Base-by-base conservation (phyloP, 495 filamentous ascomycete genomes). In the Aspergillus nanangensis region DNA sequence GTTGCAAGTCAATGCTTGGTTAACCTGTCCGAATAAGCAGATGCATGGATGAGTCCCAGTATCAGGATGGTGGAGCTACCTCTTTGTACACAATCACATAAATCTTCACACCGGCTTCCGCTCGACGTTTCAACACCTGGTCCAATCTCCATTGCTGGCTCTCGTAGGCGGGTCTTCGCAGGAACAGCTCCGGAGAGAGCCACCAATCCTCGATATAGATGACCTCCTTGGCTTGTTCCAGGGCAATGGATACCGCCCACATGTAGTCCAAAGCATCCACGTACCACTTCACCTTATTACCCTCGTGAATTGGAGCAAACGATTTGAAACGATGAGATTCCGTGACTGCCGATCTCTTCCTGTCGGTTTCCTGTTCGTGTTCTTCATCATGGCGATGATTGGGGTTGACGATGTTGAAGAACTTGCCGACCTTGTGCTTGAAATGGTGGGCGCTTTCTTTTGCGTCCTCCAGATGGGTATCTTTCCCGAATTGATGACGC, bases 131-230 rank as follows among this genome's bases (percentile, higher is more conserved):
- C 35, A 97, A 66, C 15, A 94, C 65, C 44, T 84, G 80, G 59
- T 98, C 92, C 19, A 98, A 70, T 4, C 92, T 78, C 86, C 86
- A 96, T 77, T 95, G 79, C 64, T 90, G 87, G 47, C 90, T 83
- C 59, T 63, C 72, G 47, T 81, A 80, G 1, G 92, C 87, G 13
- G 91, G 91, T 32, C 92, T 77, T 13, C 92, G 82, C 27, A 98
- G 69, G 66, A 95, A 98, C 46, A 96, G 67, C 61, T 98, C 92
- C 0, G 92, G 92, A 1, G 87, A 92, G 8, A 98, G 68, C 92
- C 93, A 98, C 92, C 92, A 98, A 61, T 96, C 93, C 17, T 74
- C 89, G 45, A 98, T 91, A 63, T 96, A 98, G 50, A 98, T 95
- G 9, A 85, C 84, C 65, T 98, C 93, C 48, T 86, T 85, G 23